Evolutionary conservation across 352 stramenopile genomes (phyloP), one percentile per base, ranked within the genome.

Genomic region (Phytophthora ohioensis): DNA sequence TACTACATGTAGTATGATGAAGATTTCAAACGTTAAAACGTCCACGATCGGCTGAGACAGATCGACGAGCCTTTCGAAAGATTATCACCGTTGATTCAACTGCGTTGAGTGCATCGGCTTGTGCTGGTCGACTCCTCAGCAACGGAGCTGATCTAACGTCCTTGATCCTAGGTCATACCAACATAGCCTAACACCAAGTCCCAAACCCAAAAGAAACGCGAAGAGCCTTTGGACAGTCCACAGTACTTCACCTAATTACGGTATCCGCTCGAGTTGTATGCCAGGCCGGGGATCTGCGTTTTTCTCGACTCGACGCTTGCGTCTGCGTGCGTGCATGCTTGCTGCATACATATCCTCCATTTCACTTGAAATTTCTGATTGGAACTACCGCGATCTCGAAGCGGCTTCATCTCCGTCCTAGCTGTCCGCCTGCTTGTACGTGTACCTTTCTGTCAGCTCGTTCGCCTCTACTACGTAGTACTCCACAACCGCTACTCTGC

Each of bases 401-500:
- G 17, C 32, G 15, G 30, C 4, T 56, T 27, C 47, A 55, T 10
- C 17, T 52, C 9, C 35, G 5, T 27, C 58, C 17, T 61, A 47
- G 34, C 34, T 12, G 52, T 17, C n/a, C 13, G 43, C 17, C 7
- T 43, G 3, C 38, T 43, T 17, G 39, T 32, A 8, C n/a, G 34
- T 49, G 53, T 49, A 43, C n/a, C 17, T 36, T 51, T 27, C 45
- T 27, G 21, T 27, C 41, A 17, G 13, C 43, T 30, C 48, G 39
- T 35, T 59, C 35, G 46, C 21, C 17, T 55, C 54, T 59, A 57
- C 41, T 71, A 35, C 21, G 21, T 27, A 27, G 27, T 35, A 34
- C 32, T 46, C 43, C 47, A 57, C 59, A 61, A 42, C 47, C n/a
- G 38, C 67, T 62, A 56, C 52, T 55, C 59, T 60, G 66, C 48